Base-by-base conservation (phyloP, 1,284 basidiomycete species). In the Ganoderma sinense region DNA sequence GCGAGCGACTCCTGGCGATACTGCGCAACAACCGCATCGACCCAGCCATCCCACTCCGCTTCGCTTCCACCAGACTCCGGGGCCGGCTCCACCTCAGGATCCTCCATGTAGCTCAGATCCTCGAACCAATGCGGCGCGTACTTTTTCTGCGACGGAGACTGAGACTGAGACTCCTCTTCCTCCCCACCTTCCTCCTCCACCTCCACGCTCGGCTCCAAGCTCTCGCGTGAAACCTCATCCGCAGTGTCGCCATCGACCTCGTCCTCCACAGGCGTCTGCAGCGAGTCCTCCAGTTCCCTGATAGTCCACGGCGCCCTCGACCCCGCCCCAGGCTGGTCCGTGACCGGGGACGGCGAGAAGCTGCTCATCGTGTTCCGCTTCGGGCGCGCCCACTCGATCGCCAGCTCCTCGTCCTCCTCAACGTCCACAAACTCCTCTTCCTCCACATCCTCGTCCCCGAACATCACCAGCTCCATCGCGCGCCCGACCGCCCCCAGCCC, bases 11-110 rank as follows among this genome's bases (percentile, higher is more conserved):
- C 72, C 13, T 68, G 66, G 40, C 87, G 86, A 7, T 87, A 82
- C 48, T 82, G 79, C 33, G 58, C 62, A 10, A 71, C 61, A 39
- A 89, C 73, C 75, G 88, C 89, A 11, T 81, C 82, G 75, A 82
- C 80, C 89, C 89, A 90, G 6, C 83, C 84, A 7, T 87, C 83
- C 89, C 89, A 90, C 71, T 90, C 89, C n/a, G 82, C 79, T 73
- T 89, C 89, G 71, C 87, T 84, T 36, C 78, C 82, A 61, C 87
- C 88, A 62, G 84, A 80, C n/a, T 80, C 82, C 26, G 80, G 80
- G 5, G 78, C 77, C 45, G 72, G 70, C 4, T 79, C 82, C 2
- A 75, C 75, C 18, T 77, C 76, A 33, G 70, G 68, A 40, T 78
- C 78, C n/a, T 16, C 48, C 23, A 66, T 68, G 45, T 70, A 60